phyloP scores from a whole-genome alignment of 257 asterid species.

The Eucommia ulmoides region DNA sequence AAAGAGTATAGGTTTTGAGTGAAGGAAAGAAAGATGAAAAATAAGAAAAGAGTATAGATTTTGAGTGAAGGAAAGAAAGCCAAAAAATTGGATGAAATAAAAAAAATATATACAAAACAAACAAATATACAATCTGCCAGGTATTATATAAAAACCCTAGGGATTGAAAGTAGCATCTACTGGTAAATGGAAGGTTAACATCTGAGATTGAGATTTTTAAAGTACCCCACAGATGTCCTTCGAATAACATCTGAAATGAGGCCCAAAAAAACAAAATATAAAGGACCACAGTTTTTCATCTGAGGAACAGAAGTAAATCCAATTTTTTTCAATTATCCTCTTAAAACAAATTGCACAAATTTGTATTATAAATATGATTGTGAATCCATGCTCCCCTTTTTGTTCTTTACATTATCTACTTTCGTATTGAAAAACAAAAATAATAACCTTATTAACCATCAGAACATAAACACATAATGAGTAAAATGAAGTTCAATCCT shows the following conservation, averaged over 20 bases:
- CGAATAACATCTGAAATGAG: not conserved
- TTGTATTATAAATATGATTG: not conserved
- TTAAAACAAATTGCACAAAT: not conserved
- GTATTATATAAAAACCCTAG: not conserved
- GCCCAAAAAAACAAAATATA: not conserved
- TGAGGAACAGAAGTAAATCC: not conserved
- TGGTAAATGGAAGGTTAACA: not conserved
- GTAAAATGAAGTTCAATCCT: not conserved
- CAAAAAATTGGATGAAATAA: not conserved
- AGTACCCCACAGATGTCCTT: not conserved
- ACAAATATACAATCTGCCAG: not conserved
- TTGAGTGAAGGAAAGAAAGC: not conserved
- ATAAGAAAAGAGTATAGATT: not conserved
- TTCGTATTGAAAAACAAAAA: not conserved
- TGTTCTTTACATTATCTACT: no score
- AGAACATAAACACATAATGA: not conserved
- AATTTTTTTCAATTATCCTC: not conserved
- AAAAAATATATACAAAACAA: no score
- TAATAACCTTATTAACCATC: not conserved
- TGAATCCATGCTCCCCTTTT: not conserved
- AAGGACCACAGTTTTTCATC: not conserved
- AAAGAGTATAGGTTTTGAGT: not conserved
- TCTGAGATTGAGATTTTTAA: no score
- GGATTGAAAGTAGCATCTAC: not conserved
- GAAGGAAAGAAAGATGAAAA: not conserved